Evolutionary conservation across 352 stramenopile genomes (phyloP).

Genomic region (Aphanomyces stellatus): DNA sequence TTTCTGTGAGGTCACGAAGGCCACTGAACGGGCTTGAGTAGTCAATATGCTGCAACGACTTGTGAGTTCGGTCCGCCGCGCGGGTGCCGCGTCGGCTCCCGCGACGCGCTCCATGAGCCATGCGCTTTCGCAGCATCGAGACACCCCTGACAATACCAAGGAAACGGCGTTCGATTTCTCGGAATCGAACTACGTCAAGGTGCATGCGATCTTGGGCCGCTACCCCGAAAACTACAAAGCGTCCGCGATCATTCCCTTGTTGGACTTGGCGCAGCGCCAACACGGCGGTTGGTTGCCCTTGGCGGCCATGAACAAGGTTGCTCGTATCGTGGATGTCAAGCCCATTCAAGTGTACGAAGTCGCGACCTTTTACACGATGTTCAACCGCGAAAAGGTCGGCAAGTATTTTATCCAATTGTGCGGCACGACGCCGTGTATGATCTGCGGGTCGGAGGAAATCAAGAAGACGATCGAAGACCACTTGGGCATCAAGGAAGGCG

Average conservation of each 20-base stretch:
- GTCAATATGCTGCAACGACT: constrained; percentile 19
- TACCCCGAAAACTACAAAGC: constrained; percentile 99
- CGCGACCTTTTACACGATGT: constrained; percentile 99
- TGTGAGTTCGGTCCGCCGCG: background rate
- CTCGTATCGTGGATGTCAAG: constrained; percentile 94
- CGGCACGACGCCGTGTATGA: constrained; percentile 99
- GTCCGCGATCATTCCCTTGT: constrained; percentile 97
- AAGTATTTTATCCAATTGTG: constrained; percentile 97
- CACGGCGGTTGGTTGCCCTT: constrained; percentile 97
- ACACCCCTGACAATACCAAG: constrained; percentile 94
- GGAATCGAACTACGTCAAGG: constrained; percentile 95
- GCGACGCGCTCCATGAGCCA: constrained; percentile 10
- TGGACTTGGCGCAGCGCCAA: constrained; percentile 95
- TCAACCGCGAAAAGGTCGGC: constrained; percentile 93
- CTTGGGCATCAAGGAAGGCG: constrained; percentile 95
- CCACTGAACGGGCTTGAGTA: constrained; percentile 2
- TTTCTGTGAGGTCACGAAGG: constrained; percentile 13
- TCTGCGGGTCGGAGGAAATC: constrained; percentile 98
- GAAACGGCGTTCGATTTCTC: constrained; percentile 97
- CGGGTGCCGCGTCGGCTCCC: background rate
- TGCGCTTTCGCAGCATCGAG: constrained; percentile 76
- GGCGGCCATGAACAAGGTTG: constrained; percentile 99
- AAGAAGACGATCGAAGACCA: constrained; percentile 97
- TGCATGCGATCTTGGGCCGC: constrained; percentile 92
- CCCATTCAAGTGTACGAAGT: constrained; percentile 99